Percentiles rank a stretch among this genome's conserved stretches.
phyloP scores from a whole-genome alignment of 2,329 filamentous ascomycete species.

The Chaetomiaceae sp. region DNA sequence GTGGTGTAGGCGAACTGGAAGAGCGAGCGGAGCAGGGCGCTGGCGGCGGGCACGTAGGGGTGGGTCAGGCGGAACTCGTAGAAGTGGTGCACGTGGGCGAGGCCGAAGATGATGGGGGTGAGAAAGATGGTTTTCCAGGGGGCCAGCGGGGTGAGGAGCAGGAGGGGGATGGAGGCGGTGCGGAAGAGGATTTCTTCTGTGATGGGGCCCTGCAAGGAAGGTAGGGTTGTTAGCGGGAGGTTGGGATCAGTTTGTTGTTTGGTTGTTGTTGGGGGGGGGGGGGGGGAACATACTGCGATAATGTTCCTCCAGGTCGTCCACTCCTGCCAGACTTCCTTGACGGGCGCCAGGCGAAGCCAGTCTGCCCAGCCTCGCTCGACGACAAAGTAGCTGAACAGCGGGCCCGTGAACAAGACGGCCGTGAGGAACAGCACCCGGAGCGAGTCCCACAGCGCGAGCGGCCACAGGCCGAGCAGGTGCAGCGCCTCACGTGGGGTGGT shows the following conservation, averaged over 20 bases:
- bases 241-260: neutral
- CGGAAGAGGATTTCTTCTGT: constrained; percentile 95
- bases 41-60: constrained; percentile 59
- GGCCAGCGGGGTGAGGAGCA: constrained; percentile 64
- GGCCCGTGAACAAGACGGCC: constrained; percentile 73
- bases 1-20: constrained; percentile 90
- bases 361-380: constrained; percentile 66
- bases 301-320: constrained; percentile 86
- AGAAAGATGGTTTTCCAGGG: constrained; percentile 65
- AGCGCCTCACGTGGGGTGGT: constrained; percentile 48
- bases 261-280: neutral
- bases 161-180: constrained; percentile 75
- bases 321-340: constrained; percentile 60
- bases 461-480: constrained; percentile 77
- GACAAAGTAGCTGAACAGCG: constrained; percentile 74
- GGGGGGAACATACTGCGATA: constrained; percentile 60
- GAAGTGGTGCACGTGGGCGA: constrained; percentile 92
- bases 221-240: no score
- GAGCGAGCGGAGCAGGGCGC: constrained; percentile 65
- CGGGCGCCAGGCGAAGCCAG: constrained; percentile 54
- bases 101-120: constrained; percentile 83
- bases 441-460: constrained; percentile 62
- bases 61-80: constrained; percentile 88
- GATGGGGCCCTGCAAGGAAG: constrained; percentile 61
- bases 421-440: constrained; percentile 65